Base-by-base conservation (phyloP, 2,329 filamentous ascomycete genomes). In the Claviceps maximensis region DNA sequence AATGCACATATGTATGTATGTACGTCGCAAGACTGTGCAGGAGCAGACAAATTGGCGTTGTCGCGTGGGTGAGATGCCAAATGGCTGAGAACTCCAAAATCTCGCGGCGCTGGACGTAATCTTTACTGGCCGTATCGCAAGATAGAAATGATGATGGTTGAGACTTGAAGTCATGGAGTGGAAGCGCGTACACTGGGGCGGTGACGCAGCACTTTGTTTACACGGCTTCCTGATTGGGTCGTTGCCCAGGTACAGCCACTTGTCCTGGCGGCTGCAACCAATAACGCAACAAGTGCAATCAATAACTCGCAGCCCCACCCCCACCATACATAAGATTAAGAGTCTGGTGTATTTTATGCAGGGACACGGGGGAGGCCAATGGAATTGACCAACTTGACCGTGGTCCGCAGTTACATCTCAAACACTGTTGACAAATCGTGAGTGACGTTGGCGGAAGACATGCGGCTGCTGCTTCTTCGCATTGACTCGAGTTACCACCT, bases 191-290 rank as follows among this genome's bases (percentile, higher is more conserved):
- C 42, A 33, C 17, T 51, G 17, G 25, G 49, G 44, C 29, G 44
- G 45, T 51, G 54, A 54, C 52, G 52, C 47, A 48, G 27, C 42
- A 25, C 42, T 17, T 52, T 55, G 54, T 55, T 55, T 53, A 54
- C 54, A 49, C 7, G 44, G 47, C 52, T 53, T 52, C 52, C 49
- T 53, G 52, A 54, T 55, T 55, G 51, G 54, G 54, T 47, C 19
- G 54, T 54, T 54, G 54, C 52, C 47, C 49, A 47, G 51, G n/a
- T 7, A 38, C 13, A 27, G 25, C 44, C 27, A 29, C 44, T 42
- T 21, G 4, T 25, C 45, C 25, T 29, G 33, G 31, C 46, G 23
- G 19, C 41, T 23, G 45, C 15, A 5, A 25, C 10, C 41, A 45
- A 15, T 9, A 33, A 33, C 31, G 31, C 31, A 33, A 33, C 7